These are phyloP conservation scores for Rhodomyrtus psidioides DNA, from an alignment of 441 rosid species.

Conservation along the genomic window DNA sequence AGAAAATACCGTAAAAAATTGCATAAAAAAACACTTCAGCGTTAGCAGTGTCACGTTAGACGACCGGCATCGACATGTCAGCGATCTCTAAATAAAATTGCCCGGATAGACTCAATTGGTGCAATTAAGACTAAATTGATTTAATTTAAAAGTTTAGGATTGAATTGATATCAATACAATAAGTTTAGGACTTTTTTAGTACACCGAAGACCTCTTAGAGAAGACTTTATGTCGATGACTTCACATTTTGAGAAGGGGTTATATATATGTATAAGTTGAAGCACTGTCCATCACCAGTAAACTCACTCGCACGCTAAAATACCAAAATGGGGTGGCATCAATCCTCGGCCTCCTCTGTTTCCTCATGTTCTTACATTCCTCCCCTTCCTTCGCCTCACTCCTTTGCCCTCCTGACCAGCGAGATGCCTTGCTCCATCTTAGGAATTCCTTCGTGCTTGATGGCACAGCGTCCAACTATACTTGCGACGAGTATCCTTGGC, in stretches of 20 bases:
- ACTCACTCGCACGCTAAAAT: not conserved
- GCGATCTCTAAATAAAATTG: too few relatives aligned
- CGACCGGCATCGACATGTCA: too few relatives aligned
- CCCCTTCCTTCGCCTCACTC: rapidly evolving
- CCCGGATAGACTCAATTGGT: too few relatives aligned
- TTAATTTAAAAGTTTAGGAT: too few relatives aligned
- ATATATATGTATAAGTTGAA: not conserved
- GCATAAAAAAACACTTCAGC: too few relatives aligned
- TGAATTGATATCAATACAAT: too few relatives aligned
- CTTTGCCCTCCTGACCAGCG: not conserved
- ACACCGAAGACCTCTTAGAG: not conserved
- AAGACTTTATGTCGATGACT: not conserved
- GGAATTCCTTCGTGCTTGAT: not conserved
- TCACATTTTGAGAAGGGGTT: not conserved
- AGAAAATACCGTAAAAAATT: too few relatives aligned
- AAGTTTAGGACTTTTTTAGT: too few relatives aligned
- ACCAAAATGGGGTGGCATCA: not conserved
- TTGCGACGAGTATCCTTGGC: too few relatives aligned
- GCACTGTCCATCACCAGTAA: not conserved
- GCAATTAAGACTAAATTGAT: too few relatives aligned
- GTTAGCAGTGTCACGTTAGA: too few relatives aligned
- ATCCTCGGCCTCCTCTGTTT: not conserved
- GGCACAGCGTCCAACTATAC: rapidly evolving
- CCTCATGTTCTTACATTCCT: not conserved
- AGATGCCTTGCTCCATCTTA: not conserved